These are phyloP conservation scores for Penicillium verhagenii DNA, from an alignment of 495 filamentous ascomycete genomes.

Conservation along the genomic window DNA sequence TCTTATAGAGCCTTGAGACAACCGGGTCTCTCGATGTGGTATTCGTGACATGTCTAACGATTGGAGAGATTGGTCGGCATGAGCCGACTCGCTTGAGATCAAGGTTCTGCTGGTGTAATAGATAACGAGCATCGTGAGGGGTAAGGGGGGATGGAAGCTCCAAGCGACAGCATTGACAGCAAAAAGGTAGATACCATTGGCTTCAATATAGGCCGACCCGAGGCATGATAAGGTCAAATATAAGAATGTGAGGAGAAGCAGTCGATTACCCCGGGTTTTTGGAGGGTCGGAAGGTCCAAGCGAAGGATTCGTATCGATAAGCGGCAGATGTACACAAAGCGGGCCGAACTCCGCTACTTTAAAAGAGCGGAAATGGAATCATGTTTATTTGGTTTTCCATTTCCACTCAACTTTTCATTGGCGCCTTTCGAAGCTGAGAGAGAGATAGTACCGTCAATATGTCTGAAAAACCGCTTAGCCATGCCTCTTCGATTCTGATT, in stretches of 20 bases:
- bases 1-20: not conserved
- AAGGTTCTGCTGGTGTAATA: not conserved
- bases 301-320: not conserved
- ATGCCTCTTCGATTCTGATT: constrained; percentile 34
- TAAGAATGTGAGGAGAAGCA: not conserved
- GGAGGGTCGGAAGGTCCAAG: constrained; percentile 1
- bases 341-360: not conserved
- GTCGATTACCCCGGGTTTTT: not conserved
- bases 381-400: not conserved
- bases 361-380: not conserved
- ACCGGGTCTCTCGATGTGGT: not conserved
- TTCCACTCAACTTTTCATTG: not conserved
- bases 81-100: constrained; percentile 7
- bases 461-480: constrained; percentile 9
- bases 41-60: not conserved
- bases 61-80: constrained; percentile 10
- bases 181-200: not conserved
- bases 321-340: not conserved
- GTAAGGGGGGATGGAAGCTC: constrained; percentile 14
- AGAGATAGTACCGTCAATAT: not conserved
- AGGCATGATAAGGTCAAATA: not conserved
- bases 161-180: constrained; percentile 13
- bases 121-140: constrained; percentile 2
- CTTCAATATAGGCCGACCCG: not conserved
- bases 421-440: not conserved